Evolutionary conservation across 106 monocot genomes (phyloP).

Genomic region (Apostasia ramifera): DNA sequence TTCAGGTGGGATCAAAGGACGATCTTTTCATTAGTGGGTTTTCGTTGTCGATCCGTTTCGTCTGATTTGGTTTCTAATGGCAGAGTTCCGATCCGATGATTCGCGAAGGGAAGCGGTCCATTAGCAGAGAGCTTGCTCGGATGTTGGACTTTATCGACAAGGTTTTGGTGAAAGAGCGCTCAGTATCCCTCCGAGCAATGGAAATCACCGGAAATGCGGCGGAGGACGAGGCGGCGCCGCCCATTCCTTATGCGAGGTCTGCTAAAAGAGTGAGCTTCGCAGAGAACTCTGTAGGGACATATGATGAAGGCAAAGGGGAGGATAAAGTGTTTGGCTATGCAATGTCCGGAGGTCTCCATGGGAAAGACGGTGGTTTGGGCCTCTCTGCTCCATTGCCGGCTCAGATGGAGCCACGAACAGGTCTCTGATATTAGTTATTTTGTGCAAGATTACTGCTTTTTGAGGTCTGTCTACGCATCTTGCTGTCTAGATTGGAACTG

Average conservation of each 20-base stretch:
- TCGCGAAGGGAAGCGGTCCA: slow-evolving; percentile 61
- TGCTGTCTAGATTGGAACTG: no score
- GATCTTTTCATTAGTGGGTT: background rate
- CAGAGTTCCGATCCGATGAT: slow-evolving; percentile 69
- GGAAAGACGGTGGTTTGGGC: slow-evolving; percentile 9
- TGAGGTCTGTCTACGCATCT: no score
- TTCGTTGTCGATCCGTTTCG: background rate
- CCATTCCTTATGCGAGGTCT: background rate
- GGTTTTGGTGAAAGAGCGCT: slow-evolving; percentile 23
- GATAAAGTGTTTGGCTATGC: slow-evolving; percentile 3
- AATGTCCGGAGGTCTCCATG: background rate
- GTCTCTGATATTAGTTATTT: background rate
- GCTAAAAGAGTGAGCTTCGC: slow-evolving; percentile 47
- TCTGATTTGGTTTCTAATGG: background rate
- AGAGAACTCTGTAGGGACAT: background rate
- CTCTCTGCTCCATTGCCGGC: slow-evolving; percentile 38
- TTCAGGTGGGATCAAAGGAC: slow-evolving; percentile 33
- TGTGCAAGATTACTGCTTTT: slow-evolving; percentile 6
- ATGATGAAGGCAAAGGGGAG: background rate
- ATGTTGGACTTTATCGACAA: slow-evolving; percentile 51
- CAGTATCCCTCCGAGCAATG: slow-evolving; percentile 5
- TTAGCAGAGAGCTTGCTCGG: slow-evolving; percentile 39
- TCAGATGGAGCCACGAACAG: slow-evolving; percentile 36
- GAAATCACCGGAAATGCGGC: background rate
- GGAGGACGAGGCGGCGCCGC: background rate